Evolutionary conservation across 805 yeast genomes (phyloP), one percentile per base, ranked within the genome.

Genomic region (Myxozyma nipponensis): DNA sequence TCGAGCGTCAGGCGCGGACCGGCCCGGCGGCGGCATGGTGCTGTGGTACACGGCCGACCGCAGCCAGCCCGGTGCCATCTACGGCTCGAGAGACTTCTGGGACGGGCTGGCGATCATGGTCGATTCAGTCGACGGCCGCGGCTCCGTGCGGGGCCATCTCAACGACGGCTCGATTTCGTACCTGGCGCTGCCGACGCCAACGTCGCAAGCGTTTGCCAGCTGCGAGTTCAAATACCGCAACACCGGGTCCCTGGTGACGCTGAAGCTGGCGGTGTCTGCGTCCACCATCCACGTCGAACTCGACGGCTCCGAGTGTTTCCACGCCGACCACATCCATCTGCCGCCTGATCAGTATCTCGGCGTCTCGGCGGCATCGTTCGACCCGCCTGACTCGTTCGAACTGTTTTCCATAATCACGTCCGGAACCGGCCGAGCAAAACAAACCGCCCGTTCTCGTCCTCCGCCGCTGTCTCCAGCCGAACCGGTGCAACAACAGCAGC

Each of bases 41-140:
- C 39, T 71, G 22, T 71, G 73, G 71, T 67, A 64, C 50, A 61
- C 70, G 17, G 54, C 57, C 4, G 48, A 58, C 22, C 60, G 61
- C 4, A 55, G 52, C 38, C 52, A 54, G 17, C 42, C 41, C 1
- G 74, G 74, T 3, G 65, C 69, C 2, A 63, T 68, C 5, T 68
- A 66, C 52, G 74, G 74, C 21, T 61, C 66, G 7, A 47, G 59
- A 23, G 72, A 70, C 36, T 37, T 44, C 10, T 71, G 72, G 72
- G 72, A 70, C 49, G 75, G 75, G 1, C 56, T 71, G 38, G 74
- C 69, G 4, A 46, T 71, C n/a, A 60, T 68, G 50, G 54, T 71
- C 26, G 74, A 71, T 56, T 60, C 66, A n/a, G 53, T 57, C n/a
- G 60, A 58, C 6, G 42, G 43, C 28, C 68, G 66, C 17, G 60